These are phyloP conservation scores for Galerina marginata DNA, from an alignment of 768 basidiomycete species.

Conservation along the genomic window DNA sequence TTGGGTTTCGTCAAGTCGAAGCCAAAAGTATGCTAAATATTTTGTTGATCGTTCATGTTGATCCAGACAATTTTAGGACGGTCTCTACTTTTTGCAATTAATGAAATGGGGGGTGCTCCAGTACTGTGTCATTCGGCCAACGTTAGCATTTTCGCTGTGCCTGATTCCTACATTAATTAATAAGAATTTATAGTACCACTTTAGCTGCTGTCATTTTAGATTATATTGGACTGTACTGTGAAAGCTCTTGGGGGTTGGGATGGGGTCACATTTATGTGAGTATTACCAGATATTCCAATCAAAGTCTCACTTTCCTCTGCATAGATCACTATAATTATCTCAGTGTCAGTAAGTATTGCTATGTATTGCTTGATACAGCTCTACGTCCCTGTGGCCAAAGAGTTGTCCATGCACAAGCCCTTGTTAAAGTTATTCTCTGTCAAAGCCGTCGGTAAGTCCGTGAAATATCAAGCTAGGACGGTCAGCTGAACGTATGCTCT, in stretches of 20 bases:
- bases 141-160: slow-evolving; percentile 37
- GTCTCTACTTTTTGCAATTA: slow-evolving; percentile 70
- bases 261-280: slow-evolving; percentile 76
- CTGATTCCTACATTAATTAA: background rate
- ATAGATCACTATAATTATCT: slow-evolving; percentile 65
- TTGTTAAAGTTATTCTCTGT: slow-evolving; percentile 72
- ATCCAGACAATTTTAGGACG: slow-evolving; percentile 46
- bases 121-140: slow-evolving; percentile 69
- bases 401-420: slow-evolving; percentile 64
- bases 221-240: slow-evolving; percentile 73
- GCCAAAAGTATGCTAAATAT: slow-evolving; percentile 49
- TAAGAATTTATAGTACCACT: slow-evolving; percentile 43
- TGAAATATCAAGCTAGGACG: background rate
- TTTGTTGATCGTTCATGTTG: slow-evolving; percentile 7
- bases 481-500: background rate
- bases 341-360: slow-evolving; percentile 73
- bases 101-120: slow-evolving; percentile 83
- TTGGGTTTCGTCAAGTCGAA: slow-evolving; percentile 66
- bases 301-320: background rate
- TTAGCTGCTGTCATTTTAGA: slow-evolving; percentile 66
- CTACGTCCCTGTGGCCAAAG: slow-evolving; percentile 58
- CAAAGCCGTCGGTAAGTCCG: slow-evolving; percentile 68
- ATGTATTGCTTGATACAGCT: slow-evolving; percentile 83
- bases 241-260: slow-evolving; percentile 67
- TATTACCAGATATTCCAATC: slow-evolving; percentile 3